Evolutionary conservation across 1,284 basidiomycete genomes (phyloP), one percentile per base, ranked within the genome.

Genomic region (Sanguinoderma infundibulare): DNA sequence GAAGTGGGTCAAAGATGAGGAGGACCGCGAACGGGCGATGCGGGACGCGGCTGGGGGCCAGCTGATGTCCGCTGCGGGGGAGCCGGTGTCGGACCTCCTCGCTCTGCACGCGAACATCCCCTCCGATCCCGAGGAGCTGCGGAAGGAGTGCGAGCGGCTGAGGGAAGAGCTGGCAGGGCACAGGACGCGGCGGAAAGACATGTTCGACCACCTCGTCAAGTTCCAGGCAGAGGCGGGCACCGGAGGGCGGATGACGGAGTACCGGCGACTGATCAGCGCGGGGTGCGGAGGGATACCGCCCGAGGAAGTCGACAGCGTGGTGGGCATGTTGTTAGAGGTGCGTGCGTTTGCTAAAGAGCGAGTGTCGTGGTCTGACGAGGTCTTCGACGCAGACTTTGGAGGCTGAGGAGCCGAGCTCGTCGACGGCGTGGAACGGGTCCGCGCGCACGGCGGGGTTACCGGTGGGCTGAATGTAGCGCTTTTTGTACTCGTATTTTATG

Each of bases 141-240:
- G 82, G 47, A 76, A 80, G 66, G 83, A 83, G 59, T 91, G 89
- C 72, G 86, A 89, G 52, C 72, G 74, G 55, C 74, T 92, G 59
- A 81, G 87, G 52, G 83, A 82, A 65, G 90, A 94, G 65, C 79
- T 96, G 24, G 78, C 76, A 47, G 83, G 85, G 66, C 83, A 86
- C 72, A 81, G 87, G 59, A 87, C 85, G 73, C 84, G 88, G 68
- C 83, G 92, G 70, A 86, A 84, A 69, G 83, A 81, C 26, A 79
- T 87, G 63, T 94, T 96, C 68, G 87, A 89, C 49, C 84, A 87
- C 64, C 78, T 93, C 65, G 92, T 92, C 32, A 85, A 83, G 56
- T 90, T 91, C 72, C 93, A 95, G 73, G 90, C 93, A 20, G 94
- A 95, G 76, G 89, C 92, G 14, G 95, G 95, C 6, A 97, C 95